Evolutionary conservation across 2,329 filamentous ascomycete genomes (phyloP), one percentile per base, ranked within the genome.

Genomic region (Phymatotrichopsis omnivora): DNA sequence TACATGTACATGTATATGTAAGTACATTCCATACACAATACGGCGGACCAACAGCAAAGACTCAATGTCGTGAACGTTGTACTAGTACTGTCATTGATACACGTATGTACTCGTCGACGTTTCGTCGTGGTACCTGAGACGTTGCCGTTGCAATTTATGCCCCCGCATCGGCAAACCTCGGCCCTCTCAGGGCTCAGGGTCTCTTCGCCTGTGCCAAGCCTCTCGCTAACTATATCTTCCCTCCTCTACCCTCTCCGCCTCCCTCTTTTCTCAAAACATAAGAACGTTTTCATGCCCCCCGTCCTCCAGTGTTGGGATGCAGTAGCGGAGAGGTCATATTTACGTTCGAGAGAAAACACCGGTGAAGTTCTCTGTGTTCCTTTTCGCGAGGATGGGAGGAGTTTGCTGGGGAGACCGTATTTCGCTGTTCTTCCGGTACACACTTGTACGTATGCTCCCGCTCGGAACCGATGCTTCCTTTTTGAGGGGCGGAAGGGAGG

Each of bases 271-370:
- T n/a, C 36, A 39, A 14, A 30, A 11, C 12, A 41, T 10, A 29
- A 41, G 38, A 31, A 41, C 38, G 38, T 41, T 41, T 41, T 41
- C 23, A 41, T 41, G 23, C 38, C n/a, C 38, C 14, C 38, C 27
- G 8, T n/a, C 25, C 20, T 17, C 10, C 29, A 11, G 12, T 17
- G 10, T n/a, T 22, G 11, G 27, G 38, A 22, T n/a, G n/a, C n/a
- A n/a, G n/a, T n/a, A n/a, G n/a, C n/a, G 14, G 20, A 31, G 24
- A 19, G 6, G 38, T 32, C 38, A 41, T 41, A 41, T 41, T 41
- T 12, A 28, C 38, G 38, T 41, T 41, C 38, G 23, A 41, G 38
- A 41, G 16, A 17, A 20, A 41, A 29, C n/a, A n/a, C n/a, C n/a
- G n/a, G n/a, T n/a, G n/a, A n/a, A n/a, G n/a, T n/a, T n/a, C n/a